A percentile compares a stretch with the other conserved stretches of the same genome.
Evolutionary conservation across 1,139 yeast species (phyloP).

Genomic region (Hyphopichia wangnamkhiaoensis): DNA sequence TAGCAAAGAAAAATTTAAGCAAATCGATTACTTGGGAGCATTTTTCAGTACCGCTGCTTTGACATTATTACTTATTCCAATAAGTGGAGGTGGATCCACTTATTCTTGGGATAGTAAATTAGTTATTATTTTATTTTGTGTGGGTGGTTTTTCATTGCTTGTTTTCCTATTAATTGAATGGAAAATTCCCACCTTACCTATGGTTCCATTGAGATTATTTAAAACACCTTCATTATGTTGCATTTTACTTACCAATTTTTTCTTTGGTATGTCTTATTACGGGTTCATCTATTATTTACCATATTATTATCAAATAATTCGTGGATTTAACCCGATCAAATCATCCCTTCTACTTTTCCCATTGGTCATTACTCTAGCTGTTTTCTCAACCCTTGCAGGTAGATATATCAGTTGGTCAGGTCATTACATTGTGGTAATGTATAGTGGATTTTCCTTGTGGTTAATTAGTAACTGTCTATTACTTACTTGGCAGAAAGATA

Average conservation of each 20-base stretch:
- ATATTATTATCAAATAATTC: slow-evolving; percentile 49
- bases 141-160: slow-evolving; percentile 44
- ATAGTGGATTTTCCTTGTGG: slow-evolving; percentile 45
- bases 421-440: slow-evolving; percentile 41
- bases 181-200: slow-evolving; percentile 48
- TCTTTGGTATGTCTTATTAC: slow-evolving; percentile 51
- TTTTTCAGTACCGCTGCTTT: slow-evolving; percentile 45
- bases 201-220: slow-evolving; percentile 52
- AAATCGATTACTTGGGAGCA: slow-evolving; percentile 54
- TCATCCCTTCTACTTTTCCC: slow-evolving; percentile 41
- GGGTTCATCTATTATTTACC: slow-evolving; percentile 48
- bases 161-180: slow-evolving; percentile 45
- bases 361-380: slow-evolving; percentile 37
- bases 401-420: slow-evolving; percentile 41
- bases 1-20: slow-evolving; percentile 32
- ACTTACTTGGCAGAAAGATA: slow-evolving; percentile 28
- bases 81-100: slow-evolving; percentile 55
- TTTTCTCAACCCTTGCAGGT: slow-evolving; percentile 38
- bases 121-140: slow-evolving; percentile 45
- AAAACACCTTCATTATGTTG: slow-evolving; percentile 34
- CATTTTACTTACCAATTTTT: slow-evolving; percentile 40
- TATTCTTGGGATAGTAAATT: slow-evolving; percentile 52
- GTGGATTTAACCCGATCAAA: slow-evolving; percentile 33
- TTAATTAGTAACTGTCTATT: slow-evolving; percentile 38
- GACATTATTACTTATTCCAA: slow-evolving; percentile 46